Evolutionary conservation across 2,329 filamentous ascomycete species (phyloP).

Genomic region (Phialophora chinensis): DNA sequence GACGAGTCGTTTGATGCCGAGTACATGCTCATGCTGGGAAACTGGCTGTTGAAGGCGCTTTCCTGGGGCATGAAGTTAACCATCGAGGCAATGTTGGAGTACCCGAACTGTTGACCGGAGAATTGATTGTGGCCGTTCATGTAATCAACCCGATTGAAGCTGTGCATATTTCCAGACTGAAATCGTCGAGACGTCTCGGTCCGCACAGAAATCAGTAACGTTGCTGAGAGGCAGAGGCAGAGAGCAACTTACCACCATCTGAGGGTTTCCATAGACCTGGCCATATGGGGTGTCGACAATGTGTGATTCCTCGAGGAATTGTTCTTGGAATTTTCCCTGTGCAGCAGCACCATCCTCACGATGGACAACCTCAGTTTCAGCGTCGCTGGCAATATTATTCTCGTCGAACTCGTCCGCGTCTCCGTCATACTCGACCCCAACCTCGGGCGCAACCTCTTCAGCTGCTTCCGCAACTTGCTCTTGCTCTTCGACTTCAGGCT

Average conservation of each 20-base stretch:
- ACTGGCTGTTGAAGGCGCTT: constrained; percentile 7
- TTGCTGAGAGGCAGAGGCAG: background rate
- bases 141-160: background rate
- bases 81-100: background rate
- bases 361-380: constrained; percentile 1
- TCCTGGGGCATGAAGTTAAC: constrained; percentile 14
- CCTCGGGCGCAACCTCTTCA: background rate
- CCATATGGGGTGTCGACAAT: constrained; percentile 9
- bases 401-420: background rate
- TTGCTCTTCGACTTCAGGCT: constrained; percentile 12
- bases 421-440: constrained; percentile 5
- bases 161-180: background rate
- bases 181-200: background rate
- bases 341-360: background rate
- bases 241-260: background rate
- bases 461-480: constrained; percentile 8
- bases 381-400: constrained; percentile 7
- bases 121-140: background rate
- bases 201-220: background rate
- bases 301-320: background rate
- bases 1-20: constrained; percentile 5
- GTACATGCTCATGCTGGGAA: constrained; percentile 5
- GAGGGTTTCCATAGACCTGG: constrained; percentile 1
- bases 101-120: constrained; percentile 8
- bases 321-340: background rate